Percentiles rank a stretch among this genome's conserved stretches.
phyloP scores from a whole-genome alignment of 768 basidiomycete species.

The Mycena indigotica region DNA sequence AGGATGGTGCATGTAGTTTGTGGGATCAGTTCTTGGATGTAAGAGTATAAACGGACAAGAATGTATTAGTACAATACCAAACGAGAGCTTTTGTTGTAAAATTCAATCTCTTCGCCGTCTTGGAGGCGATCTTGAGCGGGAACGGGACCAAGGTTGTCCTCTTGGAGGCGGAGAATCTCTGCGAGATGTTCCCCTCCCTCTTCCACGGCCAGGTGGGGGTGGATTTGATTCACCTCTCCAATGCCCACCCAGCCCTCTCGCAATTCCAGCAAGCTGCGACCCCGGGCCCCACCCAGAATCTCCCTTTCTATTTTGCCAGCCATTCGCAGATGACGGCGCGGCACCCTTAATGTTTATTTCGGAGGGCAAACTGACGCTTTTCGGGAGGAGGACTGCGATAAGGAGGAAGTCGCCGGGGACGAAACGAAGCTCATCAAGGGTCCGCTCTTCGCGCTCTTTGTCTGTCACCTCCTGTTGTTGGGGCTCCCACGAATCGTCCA shows the following conservation, averaged over 20 bases:
- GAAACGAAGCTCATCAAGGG: slow-evolving; percentile 78
- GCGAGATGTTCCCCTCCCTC: slow-evolving; percentile 42
- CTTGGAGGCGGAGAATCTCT: not conserved
- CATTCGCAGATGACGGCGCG: slow-evolving; percentile 29
- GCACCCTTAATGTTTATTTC: slow-evolving; percentile 57
- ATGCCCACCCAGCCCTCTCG: slow-evolving; percentile 61
- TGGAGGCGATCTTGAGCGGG: not conserved
- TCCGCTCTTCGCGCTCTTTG: slow-evolving; percentile 63
- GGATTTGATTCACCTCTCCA: slow-evolving; percentile 74
- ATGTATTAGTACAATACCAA: not conserved
- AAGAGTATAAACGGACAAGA: not conserved
- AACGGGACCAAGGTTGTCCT: not conserved
- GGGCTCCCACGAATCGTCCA: slow-evolving; percentile 48
- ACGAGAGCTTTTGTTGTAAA: not conserved
- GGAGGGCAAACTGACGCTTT: slow-evolving; percentile 53
- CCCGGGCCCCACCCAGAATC: slow-evolving; percentile 29
- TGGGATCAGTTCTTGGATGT: not conserved
- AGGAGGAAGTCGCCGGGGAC: slow-evolving; percentile 81
- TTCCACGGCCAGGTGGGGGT: slow-evolving; percentile 44
- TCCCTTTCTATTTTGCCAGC: slow-evolving; percentile 32
- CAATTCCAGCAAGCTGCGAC: slow-evolving; percentile 33
- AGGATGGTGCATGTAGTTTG: not conserved
- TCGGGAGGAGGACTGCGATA: slow-evolving; percentile 75
- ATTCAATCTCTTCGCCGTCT: not conserved
- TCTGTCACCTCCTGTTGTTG: slow-evolving; percentile 38